Conservation (phyloP, 1,139 yeast genomes). For the Maudiozyma humilis region DNA sequence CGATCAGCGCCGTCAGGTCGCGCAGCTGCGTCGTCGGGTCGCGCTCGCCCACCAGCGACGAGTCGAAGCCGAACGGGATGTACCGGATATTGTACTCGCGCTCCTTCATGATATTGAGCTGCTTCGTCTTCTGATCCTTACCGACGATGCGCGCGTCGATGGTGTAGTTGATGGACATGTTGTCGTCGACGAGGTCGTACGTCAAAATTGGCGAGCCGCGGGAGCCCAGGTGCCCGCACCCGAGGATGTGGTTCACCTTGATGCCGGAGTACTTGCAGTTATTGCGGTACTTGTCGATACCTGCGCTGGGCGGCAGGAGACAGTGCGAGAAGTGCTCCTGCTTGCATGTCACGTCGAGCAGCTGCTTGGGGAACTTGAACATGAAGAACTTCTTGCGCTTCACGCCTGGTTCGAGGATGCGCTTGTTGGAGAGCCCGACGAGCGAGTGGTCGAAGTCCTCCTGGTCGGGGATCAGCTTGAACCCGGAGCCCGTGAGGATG, state of each 20-base stretch:
- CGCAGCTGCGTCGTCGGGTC: slow-evolving; percentile 16
- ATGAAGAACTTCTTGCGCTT: slow-evolving; percentile 57
- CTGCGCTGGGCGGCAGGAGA: slow-evolving; percentile 59
- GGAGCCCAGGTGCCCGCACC: slow-evolving; percentile 36
- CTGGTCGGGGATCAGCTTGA: slow-evolving; percentile 39
- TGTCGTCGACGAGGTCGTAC: slow-evolving; percentile 30
- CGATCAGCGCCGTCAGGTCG: slow-evolving; percentile 14
- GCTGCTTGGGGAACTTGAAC: slow-evolving; percentile 51
- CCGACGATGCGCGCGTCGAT: slow-evolving; percentile 30
- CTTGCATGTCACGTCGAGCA: slow-evolving; percentile 51
- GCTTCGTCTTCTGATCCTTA: slow-evolving; percentile 17
- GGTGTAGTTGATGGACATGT: slow-evolving; percentile 29
- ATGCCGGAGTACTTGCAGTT: slow-evolving; percentile 29
- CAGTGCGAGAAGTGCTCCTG: slow-evolving; percentile 48
- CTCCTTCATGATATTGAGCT: slow-evolving; percentile 24
- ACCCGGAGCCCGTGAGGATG: slow-evolving; percentile 37
- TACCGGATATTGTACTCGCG: slow-evolving; percentile 31
- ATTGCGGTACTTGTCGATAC: slow-evolving; percentile 41
- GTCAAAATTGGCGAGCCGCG: slow-evolving; percentile 36
- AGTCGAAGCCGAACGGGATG: slow-evolving; percentile 33
- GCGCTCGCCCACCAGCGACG: slow-evolving; percentile 14
- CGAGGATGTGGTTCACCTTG: slow-evolving; percentile 29
- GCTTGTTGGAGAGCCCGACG: slow-evolving; percentile 45
- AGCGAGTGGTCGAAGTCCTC: slow-evolving; percentile 43
- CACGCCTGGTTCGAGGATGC: slow-evolving; percentile 43